Conservation (phyloP, 306 rosid genomes). For the Dicorynia guianensis region DNA sequence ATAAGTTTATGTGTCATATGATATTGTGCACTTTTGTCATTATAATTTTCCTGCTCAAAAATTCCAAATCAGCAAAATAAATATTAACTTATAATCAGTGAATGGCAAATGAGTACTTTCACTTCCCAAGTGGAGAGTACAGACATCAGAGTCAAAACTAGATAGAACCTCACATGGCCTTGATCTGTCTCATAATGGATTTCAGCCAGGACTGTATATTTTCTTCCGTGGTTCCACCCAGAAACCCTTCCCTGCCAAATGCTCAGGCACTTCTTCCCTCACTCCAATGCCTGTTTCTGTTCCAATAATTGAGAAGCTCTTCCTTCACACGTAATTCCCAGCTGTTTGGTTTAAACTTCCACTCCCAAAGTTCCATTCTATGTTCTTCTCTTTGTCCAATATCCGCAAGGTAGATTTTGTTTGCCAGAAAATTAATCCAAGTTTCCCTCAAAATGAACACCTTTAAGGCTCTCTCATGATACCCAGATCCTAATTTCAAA, state of each 20-base stretch:
- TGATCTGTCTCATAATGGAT: slow-evolving; percentile 65
- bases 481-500: slow-evolving; percentile 50
- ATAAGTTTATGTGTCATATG: too few species aligned
- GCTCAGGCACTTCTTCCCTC: slow-evolving; percentile 25
- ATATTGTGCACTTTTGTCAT: too few species aligned
- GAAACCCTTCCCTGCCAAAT: slow-evolving; percentile 28
- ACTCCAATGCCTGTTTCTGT: slow-evolving; percentile 33
- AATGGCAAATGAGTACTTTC: slow-evolving; percentile 39
- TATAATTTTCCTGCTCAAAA: not conserved
- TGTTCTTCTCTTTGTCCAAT: slow-evolving; percentile 58
- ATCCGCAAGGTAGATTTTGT: slow-evolving; percentile 27
- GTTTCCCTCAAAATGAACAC: slow-evolving; percentile 30
- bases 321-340: slow-evolving; percentile 32
- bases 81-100: not conserved
- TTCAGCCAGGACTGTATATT: slow-evolving; percentile 47
- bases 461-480: slow-evolving; percentile 29
- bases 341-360: slow-evolving; percentile 46
- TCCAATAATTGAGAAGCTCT: slow-evolving; percentile 39
- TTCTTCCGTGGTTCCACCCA: slow-evolving; percentile 34
- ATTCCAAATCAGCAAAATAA: slow-evolving; percentile 18
- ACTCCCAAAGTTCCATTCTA: slow-evolving; percentile 49
- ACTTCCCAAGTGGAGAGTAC: not conserved
- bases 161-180: slow-evolving; percentile 68
- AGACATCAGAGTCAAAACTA: slow-evolving; percentile 46
- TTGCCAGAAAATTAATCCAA: slow-evolving; percentile 1